phyloP scores from a whole-genome alignment of 2,329 filamentous ascomycete species.

The Colletotrichum sp. region DNA sequence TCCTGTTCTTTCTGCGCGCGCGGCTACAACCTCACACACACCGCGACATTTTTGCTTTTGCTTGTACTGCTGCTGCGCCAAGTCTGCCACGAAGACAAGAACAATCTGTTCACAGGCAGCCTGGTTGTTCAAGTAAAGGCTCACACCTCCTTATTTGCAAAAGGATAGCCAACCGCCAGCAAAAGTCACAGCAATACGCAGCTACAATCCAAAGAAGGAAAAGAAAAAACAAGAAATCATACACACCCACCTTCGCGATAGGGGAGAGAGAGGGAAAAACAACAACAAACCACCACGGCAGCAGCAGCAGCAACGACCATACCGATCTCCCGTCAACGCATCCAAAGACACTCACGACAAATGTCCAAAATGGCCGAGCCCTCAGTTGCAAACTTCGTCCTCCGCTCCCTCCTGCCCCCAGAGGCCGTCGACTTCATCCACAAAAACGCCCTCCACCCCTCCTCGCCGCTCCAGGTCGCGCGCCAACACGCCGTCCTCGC shows the following conservation, averaged over 20 bases:
- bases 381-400: constrained; percentile 33
- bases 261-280: not conserved
- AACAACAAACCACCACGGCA: not conserved
- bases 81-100: not conserved
- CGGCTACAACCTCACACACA: not conserved
- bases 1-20: not conserved
- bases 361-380: constrained; percentile 33
- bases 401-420: constrained; percentile 49
- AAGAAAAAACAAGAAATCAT: not conserved
- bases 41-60: not conserved
- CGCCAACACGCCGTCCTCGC: constrained; percentile 37
- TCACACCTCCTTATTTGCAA: not conserved
- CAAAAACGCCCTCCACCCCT: constrained; percentile 51
- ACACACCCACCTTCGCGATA: not conserved
- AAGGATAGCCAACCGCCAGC: not conserved
- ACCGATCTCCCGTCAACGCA: not conserved
- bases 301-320: not conserved
- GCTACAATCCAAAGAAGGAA: not conserved
- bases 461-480: constrained; percentile 48
- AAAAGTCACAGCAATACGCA: not conserved
- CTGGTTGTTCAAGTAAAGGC: not conserved
- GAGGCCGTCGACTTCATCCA: constrained; percentile 47
- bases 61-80: not conserved
- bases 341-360: not conserved
- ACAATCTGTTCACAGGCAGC: not conserved